Evolutionary conservation across 305 asterid genomes (phyloP), one percentile per base, ranked within the genome.

Genomic region (Fraxinus xanthoxyloides): DNA sequence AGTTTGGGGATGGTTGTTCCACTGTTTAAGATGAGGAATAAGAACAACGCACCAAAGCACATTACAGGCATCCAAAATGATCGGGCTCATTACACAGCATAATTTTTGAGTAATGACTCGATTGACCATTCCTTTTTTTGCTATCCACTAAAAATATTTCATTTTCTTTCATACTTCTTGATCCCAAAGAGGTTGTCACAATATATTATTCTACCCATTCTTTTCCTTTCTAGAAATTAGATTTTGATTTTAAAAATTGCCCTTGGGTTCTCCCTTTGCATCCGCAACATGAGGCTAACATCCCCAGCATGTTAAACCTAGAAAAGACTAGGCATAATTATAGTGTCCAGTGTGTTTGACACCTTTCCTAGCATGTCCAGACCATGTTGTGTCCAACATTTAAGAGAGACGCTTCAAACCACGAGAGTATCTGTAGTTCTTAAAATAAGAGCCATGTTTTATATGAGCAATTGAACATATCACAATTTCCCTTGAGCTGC

Each of bases 121-220:
- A 35, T 69, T 31, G 23, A 69, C 40, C 5, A 17, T 31, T 6
- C 40, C 40, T 31, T 31, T 31, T 31, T 69, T 31, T 15, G 43
- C 24, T 17, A 67, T 17, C 74, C 35, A 31, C 38, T 12, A 67
- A 67, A 67, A 28, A 67, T 19, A 67, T 67, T 67, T 26, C 36
- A 38, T 28, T 67, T 67, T 10, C 36, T 69, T 69, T 30, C 75
- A 31, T 30, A 69, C 43, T 69, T 69, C 10, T 15, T 69, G 21
- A 69, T 69, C 23, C 43, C 75, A n/a, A 69, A 69, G 40, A 69
- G 23, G 75, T 69, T 30, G 19, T 69, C 75, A 69, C 75, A 69
- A 12, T 28, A 69, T 13, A 30, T 28, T 30, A 28, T 69, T 69
- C 40, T 69, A 69, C 36, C 40, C 4, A 28, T 69, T 31, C 23